Evolutionary conservation across 2,329 filamentous ascomycete genomes (phyloP).

Genomic region (Fusarium chuoi): DNA sequence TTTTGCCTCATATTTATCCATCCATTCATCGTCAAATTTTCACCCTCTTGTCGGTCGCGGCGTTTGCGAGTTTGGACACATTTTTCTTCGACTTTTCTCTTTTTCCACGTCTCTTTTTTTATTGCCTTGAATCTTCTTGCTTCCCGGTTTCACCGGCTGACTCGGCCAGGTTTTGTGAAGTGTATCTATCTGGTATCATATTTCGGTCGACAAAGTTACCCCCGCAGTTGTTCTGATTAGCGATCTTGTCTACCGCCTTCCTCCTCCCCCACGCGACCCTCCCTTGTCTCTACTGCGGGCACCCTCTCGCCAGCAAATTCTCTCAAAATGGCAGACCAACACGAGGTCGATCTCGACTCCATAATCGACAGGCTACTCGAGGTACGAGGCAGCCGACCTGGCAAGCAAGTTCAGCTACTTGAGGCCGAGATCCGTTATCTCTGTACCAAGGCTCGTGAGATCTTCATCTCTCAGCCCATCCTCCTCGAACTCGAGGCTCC

Average conservation of each 20-base stretch:
- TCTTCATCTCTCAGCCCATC: conserved; percentile 99
- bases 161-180: conserved; percentile 46
- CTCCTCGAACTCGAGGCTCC: conserved; percentile 96
- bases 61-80: conserved; percentile 26
- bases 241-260: conserved; percentile 43
- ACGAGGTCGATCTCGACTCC: conserved; percentile 98
- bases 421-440: conserved; percentile 97
- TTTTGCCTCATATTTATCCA: conserved; percentile 22
- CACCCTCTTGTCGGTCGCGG: conserved; percentile 23
- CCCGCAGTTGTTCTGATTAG: conserved; percentile 47
- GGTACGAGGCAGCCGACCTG: conserved; percentile 95
- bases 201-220: conserved; percentile 39
- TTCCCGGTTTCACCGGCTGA: conserved; percentile 36
- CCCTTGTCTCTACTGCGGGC: conserved; percentile 51
- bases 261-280: conserved; percentile 40
- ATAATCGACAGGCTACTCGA: conserved; percentile 99
- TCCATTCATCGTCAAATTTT: conserved; percentile 17
- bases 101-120: conserved; percentile 7
- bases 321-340: conserved; percentile 69
- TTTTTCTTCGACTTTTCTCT: conserved; percentile 14
- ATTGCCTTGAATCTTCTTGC: conserved; percentile 11
- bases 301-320: conserved; percentile 51
- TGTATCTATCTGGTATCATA: conserved; percentile 48
- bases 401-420: conserved; percentile 97
- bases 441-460: conserved; percentile 98